These are phyloP conservation scores for Boletus barrowsii DNA, from an alignment of 768 basidiomycete species.

Conservation along the genomic window DNA sequence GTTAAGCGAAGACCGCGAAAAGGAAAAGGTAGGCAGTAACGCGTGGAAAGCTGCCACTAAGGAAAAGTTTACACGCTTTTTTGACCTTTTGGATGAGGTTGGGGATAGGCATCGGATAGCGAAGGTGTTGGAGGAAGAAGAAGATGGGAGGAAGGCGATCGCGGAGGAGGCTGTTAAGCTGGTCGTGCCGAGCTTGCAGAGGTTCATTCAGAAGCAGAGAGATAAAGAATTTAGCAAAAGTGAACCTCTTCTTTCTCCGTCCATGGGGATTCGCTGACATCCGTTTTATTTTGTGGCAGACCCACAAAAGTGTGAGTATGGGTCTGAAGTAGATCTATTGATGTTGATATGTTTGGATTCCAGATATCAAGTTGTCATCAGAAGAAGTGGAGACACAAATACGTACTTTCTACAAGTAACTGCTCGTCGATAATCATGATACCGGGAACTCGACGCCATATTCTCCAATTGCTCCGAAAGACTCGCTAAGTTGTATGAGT, in stretches of 20 bases:
- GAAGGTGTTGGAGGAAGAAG: constrained; percentile 69
- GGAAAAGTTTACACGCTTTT: constrained; percentile 82
- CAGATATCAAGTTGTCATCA: constrained; percentile 76
- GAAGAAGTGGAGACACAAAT: constrained; percentile 74
- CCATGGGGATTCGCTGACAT: background rate
- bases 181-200: constrained; percentile 69
- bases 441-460: too few relatives aligned
- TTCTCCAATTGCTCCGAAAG: too few relatives aligned
- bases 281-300: constrained; percentile 30
- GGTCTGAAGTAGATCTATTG: background rate
- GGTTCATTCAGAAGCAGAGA: constrained; percentile 70
- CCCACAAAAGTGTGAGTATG: constrained; percentile 49
- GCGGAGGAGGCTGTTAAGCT: constrained; percentile 75
- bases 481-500: too few relatives aligned
- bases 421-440: too few relatives aligned
- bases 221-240: constrained; percentile 88
- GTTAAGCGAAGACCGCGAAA: constrained; percentile 45
- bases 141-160: constrained; percentile 53
- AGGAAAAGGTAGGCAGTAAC: constrained; percentile 44
- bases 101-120: constrained; percentile 71
- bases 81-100: constrained; percentile 76
- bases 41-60: constrained; percentile 59
- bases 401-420: constrained; percentile 52
- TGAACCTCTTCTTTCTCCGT: constrained; percentile 31
- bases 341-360: constrained; percentile 12